Percentiles rank a stretch among this genome's conserved stretches.
phyloP scores from a whole-genome alignment of 495 filamentous ascomycete genomes.

The Penicillium roqueforti region DNA sequence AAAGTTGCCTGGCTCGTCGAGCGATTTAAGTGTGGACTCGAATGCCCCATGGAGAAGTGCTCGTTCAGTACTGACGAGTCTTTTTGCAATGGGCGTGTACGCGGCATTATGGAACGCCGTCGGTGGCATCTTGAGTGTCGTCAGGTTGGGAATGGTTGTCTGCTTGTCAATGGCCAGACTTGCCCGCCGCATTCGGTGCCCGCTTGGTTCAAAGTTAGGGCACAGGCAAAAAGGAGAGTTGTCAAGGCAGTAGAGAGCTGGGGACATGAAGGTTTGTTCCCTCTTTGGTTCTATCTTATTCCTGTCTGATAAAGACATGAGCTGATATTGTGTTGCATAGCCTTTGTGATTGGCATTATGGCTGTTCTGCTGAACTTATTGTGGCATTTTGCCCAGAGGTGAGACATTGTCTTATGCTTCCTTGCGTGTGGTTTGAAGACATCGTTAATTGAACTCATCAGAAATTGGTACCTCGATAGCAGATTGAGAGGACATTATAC shows the following conservation, averaged over 20 bases:
- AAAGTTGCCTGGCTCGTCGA: conserved; percentile 67
- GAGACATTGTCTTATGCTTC: neutral
- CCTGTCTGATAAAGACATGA: neutral
- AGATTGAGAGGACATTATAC: neutral
- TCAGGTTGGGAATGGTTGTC: conserved; percentile 27
- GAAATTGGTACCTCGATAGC: neutral
- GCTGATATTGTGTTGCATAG: neutral
- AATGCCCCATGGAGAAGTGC: conserved; percentile 48
- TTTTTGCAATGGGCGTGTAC: conserved; percentile 41
- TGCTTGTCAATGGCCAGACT: conserved; percentile 33
- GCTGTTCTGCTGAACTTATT: conserved; percentile 4
- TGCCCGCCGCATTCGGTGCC: conserved; percentile 34
- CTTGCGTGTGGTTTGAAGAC: neutral
- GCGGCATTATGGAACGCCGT: conserved; percentile 41
- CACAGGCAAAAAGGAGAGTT: conserved; percentile 10
- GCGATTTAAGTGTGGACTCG: conserved; percentile 46
- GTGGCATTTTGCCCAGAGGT: neutral
- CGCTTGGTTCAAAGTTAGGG: conserved; percentile 29
- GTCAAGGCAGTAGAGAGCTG: conserved; percentile 6
- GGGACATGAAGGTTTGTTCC: conserved; percentile 31
- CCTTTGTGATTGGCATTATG: neutral
- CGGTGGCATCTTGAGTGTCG: conserved; percentile 41
- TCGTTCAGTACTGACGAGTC: conserved; percentile 43
- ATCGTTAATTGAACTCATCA: neutral
- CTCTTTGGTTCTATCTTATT: neutral